Evolutionary conservation across 768 basidiomycete genomes (phyloP), one percentile per base, ranked within the genome.

Genomic region (Pleurotus citrinopileatus): DNA sequence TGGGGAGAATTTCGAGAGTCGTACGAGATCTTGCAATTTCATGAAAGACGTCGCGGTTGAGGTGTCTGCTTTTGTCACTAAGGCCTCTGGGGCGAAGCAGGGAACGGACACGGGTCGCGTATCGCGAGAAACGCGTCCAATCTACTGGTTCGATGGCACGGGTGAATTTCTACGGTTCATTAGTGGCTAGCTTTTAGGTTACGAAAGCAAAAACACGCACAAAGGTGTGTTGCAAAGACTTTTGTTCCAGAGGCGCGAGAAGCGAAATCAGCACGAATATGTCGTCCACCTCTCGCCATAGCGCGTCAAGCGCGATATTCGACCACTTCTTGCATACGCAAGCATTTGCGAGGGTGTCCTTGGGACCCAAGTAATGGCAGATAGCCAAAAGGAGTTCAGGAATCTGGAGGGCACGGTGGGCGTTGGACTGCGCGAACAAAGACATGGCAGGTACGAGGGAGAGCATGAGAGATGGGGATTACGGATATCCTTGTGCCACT

Each of bases 1-100:
- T 78, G 5, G 86, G 85, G 2, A 87, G 63, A 47, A 86, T 75
- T 47, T 77, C 70, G 26, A 83, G 61, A 9, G 69, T 72, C 0
- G 78, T 76, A 2, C 85, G 74, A 7, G 84, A 80, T 40, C 80
- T 73, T 0, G 81, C 80, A 6, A 86, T 71, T 51, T 80, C 79
- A 62, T 85, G 81, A 59, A 82, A 79, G 53, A 72, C 71, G 47
- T 65, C 65, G 20, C 65, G 65, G 53, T 66, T 57, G 34, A 6
- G 3, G 12, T 78, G 63, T 20, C 64, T 22, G 20, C 60, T 52
- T 20, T 19, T 55, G 13, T 59, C 52, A n/a, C 57, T 60, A 10
- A 53, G 53, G 23, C 59, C 51, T 48, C 65, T 53, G 45, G 59
- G 63, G 40, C 55, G 60, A 13, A 51, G n/a, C 23, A 84, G 52